These are phyloP conservation scores for Yarrowia alimentaria DNA, from an alignment of 805 yeast species.

Conservation along the genomic window DNA sequence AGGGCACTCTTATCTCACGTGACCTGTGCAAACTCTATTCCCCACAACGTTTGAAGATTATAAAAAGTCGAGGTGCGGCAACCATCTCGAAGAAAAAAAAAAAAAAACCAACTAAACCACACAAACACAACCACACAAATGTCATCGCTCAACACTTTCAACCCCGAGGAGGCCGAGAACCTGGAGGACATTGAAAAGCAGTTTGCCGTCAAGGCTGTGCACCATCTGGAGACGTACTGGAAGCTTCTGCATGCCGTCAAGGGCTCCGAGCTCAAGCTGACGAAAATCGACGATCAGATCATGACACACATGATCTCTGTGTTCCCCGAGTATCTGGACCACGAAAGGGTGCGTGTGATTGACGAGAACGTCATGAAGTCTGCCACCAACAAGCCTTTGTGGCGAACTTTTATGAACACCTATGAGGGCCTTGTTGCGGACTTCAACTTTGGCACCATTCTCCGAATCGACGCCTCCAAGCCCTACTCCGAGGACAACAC, in stretches of 20 bases:
- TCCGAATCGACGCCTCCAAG: slow-evolving; percentile 66
- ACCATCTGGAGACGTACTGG: slow-evolving; percentile 85
- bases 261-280: slow-evolving; percentile 69
- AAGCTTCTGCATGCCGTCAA: slow-evolving; percentile 64
- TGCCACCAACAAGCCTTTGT: slow-evolving; percentile 72
- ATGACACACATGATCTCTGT: slow-evolving; percentile 48
- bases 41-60: neutral
- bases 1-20: no score
- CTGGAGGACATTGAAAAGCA: slow-evolving; percentile 95
- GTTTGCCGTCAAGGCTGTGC: slow-evolving; percentile 96
- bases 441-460: slow-evolving; percentile 90
- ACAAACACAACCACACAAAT: slow-evolving; percentile 4
- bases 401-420: slow-evolving; percentile 83
- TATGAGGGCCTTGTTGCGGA: slow-evolving; percentile 83
- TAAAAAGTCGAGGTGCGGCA: neutral
- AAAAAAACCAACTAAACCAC: neutral
- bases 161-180: slow-evolving; percentile 91
- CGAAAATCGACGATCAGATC: slow-evolving; percentile 44
- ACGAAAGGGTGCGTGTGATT: slow-evolving; percentile 55
- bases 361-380: slow-evolving; percentile 82
- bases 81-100: neutral
- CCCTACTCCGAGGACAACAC: slow-evolving; percentile 84
- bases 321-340: slow-evolving; percentile 85
- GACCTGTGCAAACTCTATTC: no score
- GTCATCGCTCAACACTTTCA: slow-evolving; percentile 44